Evolutionary conservation across 1,284 basidiomycete genomes (phyloP), one percentile per base, ranked within the genome.

Genomic region (Xanthoconium separans): DNA sequence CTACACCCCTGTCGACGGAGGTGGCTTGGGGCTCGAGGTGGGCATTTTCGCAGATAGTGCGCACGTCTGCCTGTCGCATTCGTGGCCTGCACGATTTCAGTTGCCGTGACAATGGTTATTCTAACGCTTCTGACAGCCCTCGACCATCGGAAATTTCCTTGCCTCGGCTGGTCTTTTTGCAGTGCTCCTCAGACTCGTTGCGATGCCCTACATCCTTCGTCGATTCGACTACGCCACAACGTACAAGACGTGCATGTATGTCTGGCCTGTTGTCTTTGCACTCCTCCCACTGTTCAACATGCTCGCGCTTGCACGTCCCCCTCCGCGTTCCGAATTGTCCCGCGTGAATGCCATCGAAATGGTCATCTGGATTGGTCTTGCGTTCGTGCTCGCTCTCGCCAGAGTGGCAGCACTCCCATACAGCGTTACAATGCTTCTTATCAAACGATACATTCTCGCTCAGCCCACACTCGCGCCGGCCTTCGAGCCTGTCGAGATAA

Each of bases 11-110:
- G 69, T 85, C 31, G 58, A 71, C 7, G 66, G 73, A 1, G 85
- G 83, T 13, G 84, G 84, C 2, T 72, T 85, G 3, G 73, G 75
- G 11, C 80, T 84, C 60, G 70, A 77, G 40, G 83, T 83, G 61
- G 62, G 79, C 12, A 22, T 33, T 7, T 27, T 5, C 27, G 6
- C 3, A 6, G 3, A 27, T 27, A 27, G 4, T 27, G 27, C 27
- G 27, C 27, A 24, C 6, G 24, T 6, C 24, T 24, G 6, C 3
- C 3, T 24, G 27, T 7, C 27, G 22, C 27, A 5, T 27, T 27
- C 27, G 27, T 27, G 27, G 27, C 27, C 27, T 4, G 27, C 27
- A 7, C 7, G 27, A 27, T 27, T 27, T 27, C 27, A 27, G 7
- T 27, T 27, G 1, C 27, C 27, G 6, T 27, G 27, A 27, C 4